Evolutionary conservation across 495 filamentous ascomycete species (phyloP).

Genomic region (Penicillium cinerascens): DNA sequence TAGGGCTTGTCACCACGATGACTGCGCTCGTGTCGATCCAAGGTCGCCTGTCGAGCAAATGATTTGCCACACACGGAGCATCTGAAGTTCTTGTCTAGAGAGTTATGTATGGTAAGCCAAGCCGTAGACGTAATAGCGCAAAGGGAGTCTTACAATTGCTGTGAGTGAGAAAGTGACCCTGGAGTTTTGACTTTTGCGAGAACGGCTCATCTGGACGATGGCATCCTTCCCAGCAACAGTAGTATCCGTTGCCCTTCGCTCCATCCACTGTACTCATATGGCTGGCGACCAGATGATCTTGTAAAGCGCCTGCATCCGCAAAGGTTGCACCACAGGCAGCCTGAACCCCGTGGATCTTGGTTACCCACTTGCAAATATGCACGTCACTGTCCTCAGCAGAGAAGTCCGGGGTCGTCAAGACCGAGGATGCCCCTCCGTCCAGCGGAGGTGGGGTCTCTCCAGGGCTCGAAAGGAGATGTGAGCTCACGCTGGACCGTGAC

Average conservation of each 20-base stretch:
- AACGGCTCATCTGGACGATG: conserved; percentile 46
- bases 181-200: conserved; percentile 50
- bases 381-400: conserved; percentile 31
- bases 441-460: conserved; percentile 44
- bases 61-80: conserved; percentile 46
- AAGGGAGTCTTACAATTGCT: conserved; percentile 39
- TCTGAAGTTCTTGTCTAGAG: conserved; percentile 43
- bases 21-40: conserved; percentile 52
- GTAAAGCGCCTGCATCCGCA: conserved; percentile 34
- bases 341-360: conserved; percentile 26
- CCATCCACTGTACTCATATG: conserved; percentile 44
- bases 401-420: conserved; percentile 41
- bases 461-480: conserved; percentile 38
- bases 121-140: not conserved
- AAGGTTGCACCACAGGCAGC: conserved; percentile 36
- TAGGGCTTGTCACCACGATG: conserved; percentile 52
- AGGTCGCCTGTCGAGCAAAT: conserved; percentile 45
- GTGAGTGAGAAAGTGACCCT: conserved; percentile 47
- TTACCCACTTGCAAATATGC: conserved; percentile 40
- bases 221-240: conserved; percentile 48
- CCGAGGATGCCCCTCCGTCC: conserved; percentile 36
- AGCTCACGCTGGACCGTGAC: conserved; percentile 42
- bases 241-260: conserved; percentile 46
- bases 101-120: conserved; percentile 5
- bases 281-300: conserved; percentile 39